Base-by-base conservation (phyloP, 1,284 basidiomycete species). In the Boletus calvinii region DNA sequence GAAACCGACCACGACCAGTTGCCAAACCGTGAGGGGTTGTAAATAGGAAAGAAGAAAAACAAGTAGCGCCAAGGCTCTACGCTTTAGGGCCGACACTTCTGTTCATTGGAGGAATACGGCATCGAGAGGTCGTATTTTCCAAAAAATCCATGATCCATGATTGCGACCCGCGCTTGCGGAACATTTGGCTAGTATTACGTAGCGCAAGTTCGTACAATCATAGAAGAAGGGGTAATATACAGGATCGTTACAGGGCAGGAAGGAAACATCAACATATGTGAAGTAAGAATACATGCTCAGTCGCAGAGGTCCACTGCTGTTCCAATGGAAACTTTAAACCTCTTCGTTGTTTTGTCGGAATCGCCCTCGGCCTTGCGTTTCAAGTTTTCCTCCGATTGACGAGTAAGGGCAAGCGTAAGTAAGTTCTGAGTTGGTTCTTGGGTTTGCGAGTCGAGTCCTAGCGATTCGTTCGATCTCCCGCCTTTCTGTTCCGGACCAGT, bases 21-120 rank as follows among this genome's bases (percentile, higher is more conserved):
- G 64, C 65, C 66, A 80, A 76, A 80, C 69, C 76, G 74, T 75
- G 79, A 83, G 85, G 83, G 86, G 83, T 75, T 34, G 26, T 32
- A 18, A 20, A 59, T 10, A 24, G 47, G 56, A 46, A 41, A 40
- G 46, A 22, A 46, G 17, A 24, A 18, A 5, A 7, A 6, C 1
- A 6, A 6, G 17, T 18, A 2, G 18, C n/a, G n/a, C n/a, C n/a
- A n/a, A 31, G 18, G 7, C 17, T 13, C 2, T 2, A 5, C 2
- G 0, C 26, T 68, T 72, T 62, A 70, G 71, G 68, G 68, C 60
- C 48, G 70, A 50, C 59, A 55, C 48, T 50, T 51, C 39, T 6
- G 11, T 17, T 7, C 22, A 22, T 22, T 22, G 22, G 22, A 36
- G 9, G n/a, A n/a, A n/a, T n/a, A n/a, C n/a, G n/a, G n/a, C n/a